A percentile compares a stretch with the other conserved stretches of the same genome.
Conservation (phyloP, 2,329 filamentous ascomycete species). For the Aspergillus bombycis region DNA sequence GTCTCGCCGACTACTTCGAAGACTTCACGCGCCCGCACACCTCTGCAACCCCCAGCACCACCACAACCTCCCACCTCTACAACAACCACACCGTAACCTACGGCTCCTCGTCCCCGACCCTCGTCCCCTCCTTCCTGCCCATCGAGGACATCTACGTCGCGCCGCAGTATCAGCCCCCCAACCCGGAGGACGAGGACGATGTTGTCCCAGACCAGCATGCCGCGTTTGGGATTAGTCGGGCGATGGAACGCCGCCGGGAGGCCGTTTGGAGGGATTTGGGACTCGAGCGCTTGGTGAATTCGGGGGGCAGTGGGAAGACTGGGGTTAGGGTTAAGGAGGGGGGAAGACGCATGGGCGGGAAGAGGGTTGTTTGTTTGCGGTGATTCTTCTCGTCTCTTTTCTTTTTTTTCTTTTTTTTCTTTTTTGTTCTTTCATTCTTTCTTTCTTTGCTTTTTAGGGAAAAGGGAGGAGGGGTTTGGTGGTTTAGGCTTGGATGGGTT, state of each 20-base stretch:
- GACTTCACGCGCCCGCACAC: constrained; percentile 53
- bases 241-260: constrained; percentile 59
- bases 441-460: too few species aligned
- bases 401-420: neutral
- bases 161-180: constrained; percentile 63
- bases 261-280: constrained; percentile 61
- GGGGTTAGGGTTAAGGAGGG: constrained; percentile 31
- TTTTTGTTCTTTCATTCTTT: neutral
- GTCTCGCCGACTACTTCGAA: constrained; percentile 54
- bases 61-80: constrained; percentile 19
- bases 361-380: constrained; percentile 41
- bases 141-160: constrained; percentile 65
- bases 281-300: constrained; percentile 26
- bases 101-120: constrained; percentile 34
- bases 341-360: constrained; percentile 43
- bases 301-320: constrained; percentile 21
- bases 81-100: constrained; percentile 29
- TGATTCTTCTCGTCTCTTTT: constrained; percentile 18
- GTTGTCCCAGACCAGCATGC: constrained; percentile 70
- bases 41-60: constrained; percentile 21
- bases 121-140: constrained; percentile 49
- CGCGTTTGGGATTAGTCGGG: constrained; percentile 66
- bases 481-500: neutral
- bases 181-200: constrained; percentile 69
- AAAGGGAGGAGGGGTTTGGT: neutral